phyloP scores from a whole-genome alignment of 495 filamentous ascomycete species.

The Ramalina intermedia region DNA sequence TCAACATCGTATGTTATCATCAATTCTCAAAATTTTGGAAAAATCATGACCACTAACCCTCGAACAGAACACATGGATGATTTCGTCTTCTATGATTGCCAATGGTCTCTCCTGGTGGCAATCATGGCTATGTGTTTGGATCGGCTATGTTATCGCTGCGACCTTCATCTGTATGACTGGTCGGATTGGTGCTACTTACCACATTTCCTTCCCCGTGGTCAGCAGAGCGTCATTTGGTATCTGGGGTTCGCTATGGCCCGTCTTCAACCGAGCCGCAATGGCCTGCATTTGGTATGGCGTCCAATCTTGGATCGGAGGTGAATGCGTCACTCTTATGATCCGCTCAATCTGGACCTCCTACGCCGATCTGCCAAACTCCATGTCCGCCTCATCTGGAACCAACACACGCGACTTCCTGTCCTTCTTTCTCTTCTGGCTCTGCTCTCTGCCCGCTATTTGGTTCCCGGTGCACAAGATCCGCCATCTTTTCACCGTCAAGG shows the following conservation, averaged over 20 bases:
- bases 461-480: conserved; percentile 44
- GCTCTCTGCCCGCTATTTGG: conserved; percentile 75
- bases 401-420: conserved; percentile 61
- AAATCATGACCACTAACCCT: conserved; percentile 1
- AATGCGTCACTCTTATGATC: conserved; percentile 74
- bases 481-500: conserved; percentile 86
- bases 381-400: conserved; percentile 51
- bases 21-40: background rate
- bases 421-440: conserved; percentile 76
- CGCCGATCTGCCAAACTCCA: conserved; percentile 48
- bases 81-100: conserved; percentile 68
- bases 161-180: conserved; percentile 64
- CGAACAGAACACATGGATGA: conserved; percentile 85
- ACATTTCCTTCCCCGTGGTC: conserved; percentile 77
- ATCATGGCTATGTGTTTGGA: conserved; percentile 78
- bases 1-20: conserved; percentile 57
- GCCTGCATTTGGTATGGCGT: conserved; percentile 82
- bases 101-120: conserved; percentile 88
- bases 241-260: conserved; percentile 80
- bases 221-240: conserved; percentile 66
- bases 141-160: conserved; percentile 67
- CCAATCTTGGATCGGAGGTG: conserved; percentile 71
- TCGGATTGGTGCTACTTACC: conserved; percentile 79
- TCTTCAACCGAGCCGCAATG: conserved; percentile 82
- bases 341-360: conserved; percentile 64